Evolutionary conservation across 768 basidiomycete genomes (phyloP), one percentile per base, ranked within the genome.

Genomic region (Termitomyces sp.): DNA sequence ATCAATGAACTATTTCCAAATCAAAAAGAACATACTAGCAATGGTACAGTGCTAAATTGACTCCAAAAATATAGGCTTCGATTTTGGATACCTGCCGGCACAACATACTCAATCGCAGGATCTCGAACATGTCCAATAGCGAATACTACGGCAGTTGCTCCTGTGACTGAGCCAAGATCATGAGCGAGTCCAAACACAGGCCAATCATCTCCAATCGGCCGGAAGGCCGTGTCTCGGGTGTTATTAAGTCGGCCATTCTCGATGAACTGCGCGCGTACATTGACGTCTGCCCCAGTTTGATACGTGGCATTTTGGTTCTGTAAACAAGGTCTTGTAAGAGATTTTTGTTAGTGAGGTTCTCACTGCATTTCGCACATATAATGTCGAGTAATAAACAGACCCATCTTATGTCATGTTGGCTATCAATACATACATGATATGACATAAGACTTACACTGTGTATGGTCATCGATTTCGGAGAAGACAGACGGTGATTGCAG

Each of bases 101-200:
- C 63, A 30, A 78, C 73, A 56, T 80, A 82, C 42, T 72, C 63
- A n/a, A 82, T 67, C 23, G 71, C 77, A 7, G 81, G 80, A 61
- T 82, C 79, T 19, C 80, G 75, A 35, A 77, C 66, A 60, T 78
- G 78, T 23, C 80, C 80, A 30, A 82, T 64, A 1, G 77, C 69
- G 55, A 76, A 77, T 6, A 81, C 69, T 5, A 75, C 70, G 3
- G 65, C 57, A 15, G 73, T 69, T 4, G 71, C 59, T 9, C 63
- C 62, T 21, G 64, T 68, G 48, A 86, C 68, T 4, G 67, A 71
- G 2, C 83, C 84, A 40, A 86, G 77, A 63, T 86, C 76, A 28
- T 79, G 79, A 23, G 83, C 76, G 48, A 85, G 74, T 8, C 74
- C 84, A 60, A 87, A 85, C 6, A 86, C 83, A 15, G 84, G 83